Base-by-base conservation (phyloP, 108 stramenopile genomes). In the Cyclotella kingstonii region DNA sequence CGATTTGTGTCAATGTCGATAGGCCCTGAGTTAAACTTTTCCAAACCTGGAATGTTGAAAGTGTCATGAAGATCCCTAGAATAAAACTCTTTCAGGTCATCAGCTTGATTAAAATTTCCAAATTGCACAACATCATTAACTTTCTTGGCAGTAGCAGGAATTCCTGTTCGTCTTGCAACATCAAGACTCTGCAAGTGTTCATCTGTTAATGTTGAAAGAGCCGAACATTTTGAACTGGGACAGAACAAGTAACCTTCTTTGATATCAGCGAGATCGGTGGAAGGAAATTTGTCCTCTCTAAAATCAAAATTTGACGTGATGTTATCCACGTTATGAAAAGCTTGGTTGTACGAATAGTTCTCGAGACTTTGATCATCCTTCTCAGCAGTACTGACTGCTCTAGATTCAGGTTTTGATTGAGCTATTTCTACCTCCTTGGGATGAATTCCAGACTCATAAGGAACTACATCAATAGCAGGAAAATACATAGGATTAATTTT, bases 211-310 rank as follows among this genome's bases (percentile, higher is more conserved):
- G 55, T 56, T 7, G 40, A 42, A 56, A 26, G 28, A 4, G 33
- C 27, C 23, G 55, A 56, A 25, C 26, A 23, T 12, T 40, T 56
- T 1, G 55, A 56, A 17, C 36, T 38, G 1, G 39, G 55, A 26
- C 55, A 56, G 22, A 56, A 56, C 15, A 39, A 56, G 34, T 56
- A 56, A 6, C 41, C 55, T 42, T 41, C 39, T 8, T n/a, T 25
- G 15, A 56, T 2, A 42, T 28, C 39, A 42, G 18, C 33, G 25
- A 26, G 22, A 26, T 22, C 14, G 5, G 22, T 34, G 12, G 55
- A 33, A 5, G 55, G 27, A 11, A 26, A 9, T 14, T 4, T n/a
- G 3, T n/a, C 29, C n/a, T n/a, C n/a, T n/a, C n/a, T 12, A 56
- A 18, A 15, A 12, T 54, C 53, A 10, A 36, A 36, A 26, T 56